Evolutionary conservation across 371 early-diverging fungal species (phyloP).

Genomic region (Zancudomyces culisetae): DNA sequence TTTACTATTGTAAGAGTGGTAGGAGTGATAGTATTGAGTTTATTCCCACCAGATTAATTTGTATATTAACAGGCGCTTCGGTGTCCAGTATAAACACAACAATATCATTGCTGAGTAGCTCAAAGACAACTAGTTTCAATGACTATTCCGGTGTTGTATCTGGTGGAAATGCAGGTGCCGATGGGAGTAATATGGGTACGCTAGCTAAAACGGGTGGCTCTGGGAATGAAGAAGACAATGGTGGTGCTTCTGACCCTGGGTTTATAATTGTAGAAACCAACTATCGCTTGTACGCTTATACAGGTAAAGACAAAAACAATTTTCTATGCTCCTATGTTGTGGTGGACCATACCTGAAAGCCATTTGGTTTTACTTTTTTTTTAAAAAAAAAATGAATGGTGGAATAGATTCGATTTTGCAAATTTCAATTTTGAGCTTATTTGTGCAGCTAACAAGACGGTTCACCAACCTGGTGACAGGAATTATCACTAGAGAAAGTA

Average conservation of each 20-base stretch:
- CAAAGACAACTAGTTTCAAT: background rate
- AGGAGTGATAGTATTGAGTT: conserved; percentile 52
- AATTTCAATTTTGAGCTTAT: conserved; percentile 88
- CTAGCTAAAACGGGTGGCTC: too few species aligned
- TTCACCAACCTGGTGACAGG: conserved; percentile 94
- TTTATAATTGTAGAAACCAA: conserved; percentile 81
- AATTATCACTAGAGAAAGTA: conserved; percentile 77
- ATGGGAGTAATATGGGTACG: too few species aligned
- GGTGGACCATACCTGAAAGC: background rate
- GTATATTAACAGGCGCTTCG: conserved; percentile 71
- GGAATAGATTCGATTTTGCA: conserved; percentile 70
- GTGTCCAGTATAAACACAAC: conserved; percentile 11
- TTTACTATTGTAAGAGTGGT: conserved; percentile 63
- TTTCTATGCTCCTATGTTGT: too few species aligned
- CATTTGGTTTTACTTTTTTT: background rate
- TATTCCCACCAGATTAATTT: conserved; percentile 83
- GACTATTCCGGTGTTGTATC: too few species aligned
- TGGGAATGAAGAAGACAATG: background rate
- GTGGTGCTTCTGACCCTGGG: conserved; percentile 26
- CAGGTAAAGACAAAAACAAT: too few species aligned
- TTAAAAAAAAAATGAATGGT: background rate
- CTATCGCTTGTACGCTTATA: conserved; percentile 88
- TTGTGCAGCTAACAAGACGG: conserved; percentile 62
- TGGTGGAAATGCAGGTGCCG: too few species aligned
- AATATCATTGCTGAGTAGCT: background rate